These are phyloP conservation scores for Mortierella sp. DNA, from an alignment of 371 early-diverging fungal species.

Conservation along the genomic window DNA sequence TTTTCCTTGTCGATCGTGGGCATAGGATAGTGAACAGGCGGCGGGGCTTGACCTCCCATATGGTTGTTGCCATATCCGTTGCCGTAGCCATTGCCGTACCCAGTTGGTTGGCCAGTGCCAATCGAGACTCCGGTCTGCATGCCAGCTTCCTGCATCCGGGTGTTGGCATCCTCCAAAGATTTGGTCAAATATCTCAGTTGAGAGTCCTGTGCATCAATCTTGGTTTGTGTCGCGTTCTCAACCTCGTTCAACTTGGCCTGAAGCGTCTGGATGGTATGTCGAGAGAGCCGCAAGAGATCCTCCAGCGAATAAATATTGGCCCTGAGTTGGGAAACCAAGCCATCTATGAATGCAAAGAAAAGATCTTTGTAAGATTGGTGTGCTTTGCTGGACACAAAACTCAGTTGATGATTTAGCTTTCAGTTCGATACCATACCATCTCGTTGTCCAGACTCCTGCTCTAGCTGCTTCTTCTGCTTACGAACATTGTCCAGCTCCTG, in stretches of 20 bases:
- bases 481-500: conserved; percentile 66
- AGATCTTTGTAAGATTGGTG: not conserved
- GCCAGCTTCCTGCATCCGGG: conserved; percentile 51
- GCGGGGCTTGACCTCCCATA: not conserved
- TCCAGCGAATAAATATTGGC: conserved; percentile 81
- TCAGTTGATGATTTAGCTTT: not conserved
- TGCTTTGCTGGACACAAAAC: too few species aligned
- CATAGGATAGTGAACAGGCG: conserved; percentile 1
- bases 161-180: conserved; percentile 67
- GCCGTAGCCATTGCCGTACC: conserved; percentile 17
- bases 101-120: conserved; percentile 35
- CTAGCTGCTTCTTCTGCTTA: conserved; percentile 75
- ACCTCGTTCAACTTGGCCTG: conserved; percentile 78
- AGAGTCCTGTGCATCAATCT: conserved; percentile 73
- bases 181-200: conserved; percentile 75
- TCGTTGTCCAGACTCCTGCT: conserved; percentile 77
- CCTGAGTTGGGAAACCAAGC: conserved; percentile 78
- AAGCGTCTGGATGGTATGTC: conserved; percentile 81
- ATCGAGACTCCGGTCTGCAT: conserved; percentile 49
- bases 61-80: conserved; percentile 5
- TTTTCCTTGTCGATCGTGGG: conserved; percentile 34
- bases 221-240: conserved; percentile 73
- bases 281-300: conserved; percentile 82
- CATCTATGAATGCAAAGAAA: conserved; percentile 60
- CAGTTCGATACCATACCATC: conserved; percentile 59